Base-by-base conservation (phyloP, 2,329 filamentous ascomycete genomes). In the Podosphaera xanthii region DNA sequence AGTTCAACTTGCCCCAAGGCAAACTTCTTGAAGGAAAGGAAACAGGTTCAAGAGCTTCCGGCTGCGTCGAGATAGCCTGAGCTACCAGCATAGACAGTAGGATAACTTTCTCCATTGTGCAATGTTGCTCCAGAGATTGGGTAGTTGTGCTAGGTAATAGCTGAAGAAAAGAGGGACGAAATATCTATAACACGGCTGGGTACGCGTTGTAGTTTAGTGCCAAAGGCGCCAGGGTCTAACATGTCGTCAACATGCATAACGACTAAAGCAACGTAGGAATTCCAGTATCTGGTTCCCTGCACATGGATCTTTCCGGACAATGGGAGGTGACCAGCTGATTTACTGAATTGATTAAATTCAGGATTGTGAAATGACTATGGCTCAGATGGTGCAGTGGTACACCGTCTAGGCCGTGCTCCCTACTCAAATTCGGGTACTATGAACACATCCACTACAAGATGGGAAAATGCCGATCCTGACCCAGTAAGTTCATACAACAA, bases 1-100 rank as follows among this genome's bases (percentile, higher is more conserved):
- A 94, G 75, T 97, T 97, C 67, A 97, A 77, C 70, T 95, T 84
- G n/a, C 86, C 90, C 87, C 90, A 96, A 66, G 82, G 79, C 59
- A 98, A 76, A 64, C 88, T 79, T 67, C 91, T 83, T 72, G 97
- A 80, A 53, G 89, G 90, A 59, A 85, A 88, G 60, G 81, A 77
- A 61, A 91, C 77, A 6, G 92, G 87, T 48, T 78, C 72, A n/a
- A 83, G 83, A 58, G 91, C 87, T 60, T 80, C 82, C 8, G 91
- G 91, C 71, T 98, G 92, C 61, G 82, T 77, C 62, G 77, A 78
- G 38, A 61, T 49, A 42, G 60, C 64, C 10, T 66, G 58, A n/a
- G 63, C 59, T 48, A 60, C 22, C 36, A 67, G 59, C 7, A 66
- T 50, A 62, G 60, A 44, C 12, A 58, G 50, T 60, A 63, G n/a